phyloP scores from a whole-genome alignment of 139 green algal species.

The Spirogloea muscicola region DNA sequence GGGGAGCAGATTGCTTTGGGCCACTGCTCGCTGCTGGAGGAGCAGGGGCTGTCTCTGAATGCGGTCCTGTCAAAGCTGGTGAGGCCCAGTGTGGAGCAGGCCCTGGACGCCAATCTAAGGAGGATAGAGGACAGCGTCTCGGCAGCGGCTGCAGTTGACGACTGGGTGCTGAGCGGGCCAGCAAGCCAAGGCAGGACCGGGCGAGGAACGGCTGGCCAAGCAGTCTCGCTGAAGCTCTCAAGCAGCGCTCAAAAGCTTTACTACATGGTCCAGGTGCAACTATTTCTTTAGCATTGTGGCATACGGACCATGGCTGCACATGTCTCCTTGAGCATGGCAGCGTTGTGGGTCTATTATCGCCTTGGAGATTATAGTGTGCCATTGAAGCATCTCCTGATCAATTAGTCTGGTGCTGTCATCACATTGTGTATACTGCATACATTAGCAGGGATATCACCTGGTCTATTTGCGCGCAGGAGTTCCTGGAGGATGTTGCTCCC shows the following conservation, averaged over 20 bases:
- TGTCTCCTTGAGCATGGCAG: too few relatives aligned
- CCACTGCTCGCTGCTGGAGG: neutral
- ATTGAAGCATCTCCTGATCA: too few relatives aligned
- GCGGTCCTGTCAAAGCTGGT: neutral
- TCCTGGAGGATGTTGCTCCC: constrained; percentile 40
- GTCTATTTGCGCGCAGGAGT: too few relatives aligned
- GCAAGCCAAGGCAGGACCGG: neutral
- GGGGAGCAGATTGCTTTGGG: constrained; percentile 4
- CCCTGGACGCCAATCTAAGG: constrained; percentile 1
- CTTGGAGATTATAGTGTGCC: too few relatives aligned
- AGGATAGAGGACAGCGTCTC: constrained; percentile 2
- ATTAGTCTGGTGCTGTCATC: too few relatives aligned
- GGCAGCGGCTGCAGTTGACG: neutral
- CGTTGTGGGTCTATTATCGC: too few relatives aligned
- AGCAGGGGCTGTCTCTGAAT: neutral
- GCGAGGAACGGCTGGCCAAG: neutral
- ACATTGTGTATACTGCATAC: too few relatives aligned
- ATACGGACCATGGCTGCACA: too few relatives aligned
- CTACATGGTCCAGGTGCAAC: too few relatives aligned
- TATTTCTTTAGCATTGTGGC: too few relatives aligned
- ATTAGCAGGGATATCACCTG: too few relatives aligned
- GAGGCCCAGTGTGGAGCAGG: constrained; percentile 2
- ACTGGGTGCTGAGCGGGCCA: neutral
- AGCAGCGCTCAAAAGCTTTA: constrained; percentile 6
- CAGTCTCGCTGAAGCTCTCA: neutral